Evolutionary conservation across 768 basidiomycete species (phyloP).

Genomic region (Tubosaeta sp.): DNA sequence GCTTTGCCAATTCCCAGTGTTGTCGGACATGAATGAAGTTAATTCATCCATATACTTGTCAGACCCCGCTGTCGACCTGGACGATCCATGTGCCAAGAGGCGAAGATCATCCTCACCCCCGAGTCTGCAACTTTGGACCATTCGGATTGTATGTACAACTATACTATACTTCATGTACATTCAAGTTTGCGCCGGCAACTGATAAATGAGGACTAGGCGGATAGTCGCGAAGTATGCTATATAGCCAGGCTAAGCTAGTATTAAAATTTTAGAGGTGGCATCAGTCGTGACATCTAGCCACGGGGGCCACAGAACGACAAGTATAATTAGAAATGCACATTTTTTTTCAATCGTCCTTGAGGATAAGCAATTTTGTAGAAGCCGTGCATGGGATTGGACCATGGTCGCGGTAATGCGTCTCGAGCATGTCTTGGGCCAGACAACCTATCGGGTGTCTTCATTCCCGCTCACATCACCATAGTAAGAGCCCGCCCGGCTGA

Average conservation of each 20-base stretch:
- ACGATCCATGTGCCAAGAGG: constrained; percentile 14
- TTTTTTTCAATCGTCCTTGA: constrained; percentile 8
- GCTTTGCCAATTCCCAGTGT: not conserved
- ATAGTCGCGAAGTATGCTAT: constrained; percentile 18
- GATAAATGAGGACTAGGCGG: constrained; percentile 5
- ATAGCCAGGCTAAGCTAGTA: constrained; percentile 20
- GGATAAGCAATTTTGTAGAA: not conserved
- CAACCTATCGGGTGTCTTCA: constrained; percentile 19
- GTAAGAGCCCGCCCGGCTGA: constrained; percentile 20
- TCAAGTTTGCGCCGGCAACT: not conserved
- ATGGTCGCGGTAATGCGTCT: constrained; percentile 3
- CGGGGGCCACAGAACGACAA: constrained; percentile 12
- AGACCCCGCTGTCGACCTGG: constrained; percentile 8
- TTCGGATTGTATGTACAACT: constrained; percentile 1
- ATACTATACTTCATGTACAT: constrained; percentile 20
- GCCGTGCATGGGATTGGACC: constrained; percentile 8
- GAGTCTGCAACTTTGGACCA: not conserved
- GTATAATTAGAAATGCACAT: constrained; percentile 1
- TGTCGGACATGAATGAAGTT: constrained; percentile 22
- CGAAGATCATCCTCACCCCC: constrained; percentile 12
- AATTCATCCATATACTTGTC: constrained; percentile 5
- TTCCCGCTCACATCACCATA: constrained; percentile 29
- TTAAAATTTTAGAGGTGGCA: not conserved
- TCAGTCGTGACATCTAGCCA: constrained; percentile 7
- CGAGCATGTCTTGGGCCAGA: constrained; percentile 4